phyloP scores from a whole-genome alignment of 1,284 basidiomycete species.

The Microbotryum violaceum region DNA sequence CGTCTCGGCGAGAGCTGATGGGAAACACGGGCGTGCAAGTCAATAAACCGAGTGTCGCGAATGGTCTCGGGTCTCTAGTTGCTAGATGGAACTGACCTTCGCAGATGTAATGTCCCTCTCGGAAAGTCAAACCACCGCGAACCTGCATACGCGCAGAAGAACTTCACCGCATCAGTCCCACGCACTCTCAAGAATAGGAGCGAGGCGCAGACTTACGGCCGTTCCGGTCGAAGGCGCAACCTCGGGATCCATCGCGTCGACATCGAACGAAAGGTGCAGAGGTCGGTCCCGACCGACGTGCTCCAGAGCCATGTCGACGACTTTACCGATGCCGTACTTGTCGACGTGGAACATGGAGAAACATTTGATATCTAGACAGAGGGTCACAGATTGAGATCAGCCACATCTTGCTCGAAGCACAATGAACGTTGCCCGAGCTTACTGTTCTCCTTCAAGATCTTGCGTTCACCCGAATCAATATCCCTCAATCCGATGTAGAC shows the following conservation, averaged over 20 bases:
- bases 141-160: conserved; percentile 47
- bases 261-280: conserved; percentile 94
- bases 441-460: conserved; percentile 70
- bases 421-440: neutral
- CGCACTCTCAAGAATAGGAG: neutral
- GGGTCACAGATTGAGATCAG: neutral
- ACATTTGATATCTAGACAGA: conserved; percentile 60
- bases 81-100: conserved; percentile 46
- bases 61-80: no score
- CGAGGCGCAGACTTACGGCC: conserved; percentile 52
- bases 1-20: conserved; percentile 74
- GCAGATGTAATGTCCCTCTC: conserved; percentile 95
- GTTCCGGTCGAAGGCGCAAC: conserved; percentile 95
- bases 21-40: neutral
- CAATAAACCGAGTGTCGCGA: no score
- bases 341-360: conserved; percentile 99
- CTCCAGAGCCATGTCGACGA: conserved; percentile 92
- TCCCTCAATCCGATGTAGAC: conserved; percentile 96
- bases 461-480: conserved; percentile 82
- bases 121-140: conserved; percentile 90
- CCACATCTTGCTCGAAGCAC: neutral
- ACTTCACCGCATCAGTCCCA: neutral
- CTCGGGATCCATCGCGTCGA: conserved; percentile 67
- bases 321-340: conserved; percentile 87
- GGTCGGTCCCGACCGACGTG: conserved; percentile 80